Base-by-base conservation (phyloP, 768 basidiomycete species). In the Macrolepiota dolichaula region DNA sequence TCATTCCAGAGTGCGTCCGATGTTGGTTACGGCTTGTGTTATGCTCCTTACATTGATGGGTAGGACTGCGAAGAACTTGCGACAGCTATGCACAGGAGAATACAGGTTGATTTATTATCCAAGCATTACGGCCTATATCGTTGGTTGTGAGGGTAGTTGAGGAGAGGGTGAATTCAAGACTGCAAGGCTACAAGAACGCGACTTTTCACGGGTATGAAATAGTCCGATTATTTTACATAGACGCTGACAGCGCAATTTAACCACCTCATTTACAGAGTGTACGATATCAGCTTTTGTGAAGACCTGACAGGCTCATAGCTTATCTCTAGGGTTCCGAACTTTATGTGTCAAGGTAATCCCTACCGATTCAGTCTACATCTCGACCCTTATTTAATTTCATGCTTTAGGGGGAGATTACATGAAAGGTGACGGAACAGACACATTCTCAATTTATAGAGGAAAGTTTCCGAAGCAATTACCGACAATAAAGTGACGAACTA, bases 31-130 rank as follows among this genome's bases (percentile, higher is more conserved):
- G 29, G 29, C 29, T n/a, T n/a, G 29, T 32, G 29, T 3, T 7
- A 32, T 32, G 7, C 29, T n/a, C 29, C 29, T 32, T 7, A 32
- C 7, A 32, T 32, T 7, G 29, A 0, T 2, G 22, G 13, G 15
- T 13, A 97, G 96, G 70, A 98, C 96, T 2, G 94, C 95, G 7
- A 96, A 99, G 76, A 99, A 98, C 78, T 98, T 98, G 69, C 81
- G 97, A 63, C 96, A 98, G 68, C 78, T 98, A 27, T 98, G 96
- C 71, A 98, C 96, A 1, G 97, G 97, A n/a, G 96, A 98, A 76
- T 92, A 85, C 74, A 84, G 94, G 92, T 95, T 68, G 54, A 79
- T 64, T 13, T 27, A 44, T 29, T 47, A 47, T 49, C 25, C 22
- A 7, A n/a, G 42, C 12, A 10, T 17, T 24, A 11, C 13, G 12